These are phyloP conservation scores for Nadsonia commutata DNA, from an alignment of 1,139 yeast species.

Conservation along the genomic window DNA sequence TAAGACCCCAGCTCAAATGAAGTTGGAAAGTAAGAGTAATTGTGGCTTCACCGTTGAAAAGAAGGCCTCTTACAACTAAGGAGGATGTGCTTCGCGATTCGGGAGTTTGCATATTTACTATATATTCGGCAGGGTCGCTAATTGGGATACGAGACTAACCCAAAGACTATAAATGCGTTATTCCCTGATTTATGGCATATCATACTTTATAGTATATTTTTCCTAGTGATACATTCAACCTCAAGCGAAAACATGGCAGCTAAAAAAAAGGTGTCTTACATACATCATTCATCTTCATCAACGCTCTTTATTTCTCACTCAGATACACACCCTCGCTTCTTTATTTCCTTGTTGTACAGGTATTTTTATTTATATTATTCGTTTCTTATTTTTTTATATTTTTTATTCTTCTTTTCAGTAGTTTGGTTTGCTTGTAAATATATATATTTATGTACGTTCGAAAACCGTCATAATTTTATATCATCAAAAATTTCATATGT, in stretches of 20 bases:
- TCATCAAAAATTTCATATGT: too few species aligned
- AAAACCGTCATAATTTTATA: too few species aligned
- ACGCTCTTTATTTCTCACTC: neutral
- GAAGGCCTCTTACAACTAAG: constrained; percentile 3
- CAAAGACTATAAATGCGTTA: too few species aligned
- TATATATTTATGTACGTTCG: neutral
- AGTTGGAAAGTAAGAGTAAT: constrained; percentile 41
- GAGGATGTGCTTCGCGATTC: neutral
- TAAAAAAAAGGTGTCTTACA: too few species aligned
- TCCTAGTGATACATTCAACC: too few species aligned
- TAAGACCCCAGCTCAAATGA: constrained; percentile 36
- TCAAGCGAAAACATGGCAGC: too few species aligned
- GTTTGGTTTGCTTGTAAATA: neutral
- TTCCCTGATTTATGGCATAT: too few species aligned
- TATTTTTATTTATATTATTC: neutral
- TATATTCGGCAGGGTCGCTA: too few species aligned
- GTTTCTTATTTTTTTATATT: neutral
- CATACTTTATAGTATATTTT: too few species aligned
- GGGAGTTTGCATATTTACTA: too few species aligned
- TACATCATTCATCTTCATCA: neutral
- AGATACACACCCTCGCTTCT: too few species aligned
- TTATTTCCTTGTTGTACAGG: neutral
- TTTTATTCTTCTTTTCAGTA: neutral
- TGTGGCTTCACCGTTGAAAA: constrained; percentile 43
- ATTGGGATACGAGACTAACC: too few species aligned